These are phyloP conservation scores for Seiridium cupressi DNA, from an alignment of 2,329 filamentous ascomycete genomes.

Conservation along the genomic window DNA sequence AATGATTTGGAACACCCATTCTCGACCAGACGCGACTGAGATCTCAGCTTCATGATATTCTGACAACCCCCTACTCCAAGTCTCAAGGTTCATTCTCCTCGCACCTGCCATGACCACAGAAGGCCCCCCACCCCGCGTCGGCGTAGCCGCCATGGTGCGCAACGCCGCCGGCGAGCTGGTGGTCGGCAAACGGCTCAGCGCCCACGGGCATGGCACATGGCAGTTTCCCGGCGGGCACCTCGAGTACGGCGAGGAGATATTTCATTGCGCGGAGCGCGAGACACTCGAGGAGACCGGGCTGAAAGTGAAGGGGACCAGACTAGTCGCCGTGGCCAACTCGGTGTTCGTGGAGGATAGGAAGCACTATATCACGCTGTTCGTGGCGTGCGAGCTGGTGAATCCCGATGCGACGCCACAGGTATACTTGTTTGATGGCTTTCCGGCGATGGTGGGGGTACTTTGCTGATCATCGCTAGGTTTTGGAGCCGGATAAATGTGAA, in stretches of 20 bases:
- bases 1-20: no score
- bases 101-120: no score
- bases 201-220: conserved; percentile 55
- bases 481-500: conserved; percentile 6
- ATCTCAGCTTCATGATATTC: no score
- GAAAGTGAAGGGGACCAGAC: conserved; percentile 45
- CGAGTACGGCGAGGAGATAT: conserved; percentile 64
- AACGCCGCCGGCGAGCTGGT: conserved; percentile 41
- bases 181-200: conserved; percentile 45
- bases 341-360: conserved; percentile 58
- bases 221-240: conserved; percentile 75
- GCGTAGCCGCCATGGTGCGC: conserved; percentile 46
- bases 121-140: conserved; percentile 38
- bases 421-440: conserved; percentile 14
- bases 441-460: background rate
- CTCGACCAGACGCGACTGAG: no score
- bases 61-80: no score
- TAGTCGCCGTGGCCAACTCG: conserved; percentile 66
- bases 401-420: conserved; percentile 52
- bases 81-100: no score
- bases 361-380: conserved; percentile 75
- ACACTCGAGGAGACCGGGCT: conserved; percentile 70
- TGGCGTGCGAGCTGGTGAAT: conserved; percentile 50
- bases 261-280: conserved; percentile 65
- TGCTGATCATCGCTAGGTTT: background rate